Evolutionary conservation across 78 protist genomes (phyloP).

Genomic region (Dictyostelium discoideum): DNA sequence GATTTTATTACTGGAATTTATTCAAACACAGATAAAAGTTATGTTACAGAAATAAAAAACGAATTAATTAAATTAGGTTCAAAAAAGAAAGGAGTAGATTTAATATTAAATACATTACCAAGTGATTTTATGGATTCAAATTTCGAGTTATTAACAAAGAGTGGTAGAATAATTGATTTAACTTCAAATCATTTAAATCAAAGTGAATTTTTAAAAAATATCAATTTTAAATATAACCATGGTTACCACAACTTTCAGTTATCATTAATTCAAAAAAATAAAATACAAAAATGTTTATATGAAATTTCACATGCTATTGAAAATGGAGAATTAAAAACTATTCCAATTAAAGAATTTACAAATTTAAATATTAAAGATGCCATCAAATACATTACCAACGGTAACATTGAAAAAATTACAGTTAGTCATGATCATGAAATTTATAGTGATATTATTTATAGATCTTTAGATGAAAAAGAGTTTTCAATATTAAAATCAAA

Average conservation of each 20-base stretch:
- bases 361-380: conserved; percentile 7
- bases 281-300: not conserved
- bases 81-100: conserved; percentile 75
- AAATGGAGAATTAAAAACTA: not conserved
- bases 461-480: not conserved
- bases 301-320: not conserved
- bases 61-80: conserved; percentile 12
- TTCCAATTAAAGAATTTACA: conserved; percentile 32
- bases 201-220: conserved; percentile 15
- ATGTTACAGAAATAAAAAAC: not conserved
- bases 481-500: not conserved
- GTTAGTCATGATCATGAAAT: not conserved
- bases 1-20: conserved; percentile 43
- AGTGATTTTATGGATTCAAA: conserved; percentile 36
- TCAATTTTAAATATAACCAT: not conserved
- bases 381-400: too few species aligned
- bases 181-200: conserved; percentile 23
- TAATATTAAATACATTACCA: conserved; percentile 64
- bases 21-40: not conserved
- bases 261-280: not conserved
- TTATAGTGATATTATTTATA: not conserved
- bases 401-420: not conserved
- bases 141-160: not conserved
- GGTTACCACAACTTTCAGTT: not conserved
- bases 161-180: conserved; percentile 70